A percentile compares a stretch with the other conserved stretches of the same genome.
Conservation (phyloP, 768 basidiomycete species). For the Mycena latifolia region DNA sequence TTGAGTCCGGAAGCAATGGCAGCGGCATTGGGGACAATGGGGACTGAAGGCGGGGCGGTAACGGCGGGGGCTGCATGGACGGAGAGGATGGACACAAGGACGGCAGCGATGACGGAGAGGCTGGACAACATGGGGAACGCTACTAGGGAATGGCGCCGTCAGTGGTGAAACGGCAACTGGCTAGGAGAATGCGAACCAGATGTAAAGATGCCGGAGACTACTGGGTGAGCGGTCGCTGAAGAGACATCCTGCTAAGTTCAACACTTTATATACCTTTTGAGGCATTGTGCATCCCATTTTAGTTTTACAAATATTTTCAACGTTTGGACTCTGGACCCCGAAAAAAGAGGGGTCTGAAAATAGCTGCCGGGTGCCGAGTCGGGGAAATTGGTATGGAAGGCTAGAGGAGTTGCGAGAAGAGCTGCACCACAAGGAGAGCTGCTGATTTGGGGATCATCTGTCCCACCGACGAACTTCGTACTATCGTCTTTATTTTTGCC, state of each 20-base stretch:
- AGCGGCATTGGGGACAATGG: background rate
- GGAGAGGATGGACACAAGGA: background rate
- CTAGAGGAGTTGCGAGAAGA: no score
- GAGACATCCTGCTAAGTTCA: no score
- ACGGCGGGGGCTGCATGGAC: background rate
- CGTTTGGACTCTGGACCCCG: background rate
- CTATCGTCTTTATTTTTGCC: no score
- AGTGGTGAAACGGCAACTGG: background rate
- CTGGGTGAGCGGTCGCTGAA: no score
- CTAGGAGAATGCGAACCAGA: background rate
- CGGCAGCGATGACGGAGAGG: background rate
- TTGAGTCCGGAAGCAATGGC: background rate
- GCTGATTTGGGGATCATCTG: no score
- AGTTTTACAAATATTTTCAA: background rate
- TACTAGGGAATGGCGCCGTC: background rate
- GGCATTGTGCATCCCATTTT: no score
- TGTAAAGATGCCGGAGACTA: background rate
- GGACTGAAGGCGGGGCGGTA: background rate
- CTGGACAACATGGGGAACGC: constrained; percentile 1
- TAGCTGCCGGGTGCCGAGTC: no score
- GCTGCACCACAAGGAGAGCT: no score
- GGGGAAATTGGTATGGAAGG: no score
- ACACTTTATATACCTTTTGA: no score
- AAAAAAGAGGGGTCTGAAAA: background rate
- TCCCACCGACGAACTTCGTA: no score